Conservation (phyloP, 495 filamentous ascomycete species). For the Penicillium manginii region DNA sequence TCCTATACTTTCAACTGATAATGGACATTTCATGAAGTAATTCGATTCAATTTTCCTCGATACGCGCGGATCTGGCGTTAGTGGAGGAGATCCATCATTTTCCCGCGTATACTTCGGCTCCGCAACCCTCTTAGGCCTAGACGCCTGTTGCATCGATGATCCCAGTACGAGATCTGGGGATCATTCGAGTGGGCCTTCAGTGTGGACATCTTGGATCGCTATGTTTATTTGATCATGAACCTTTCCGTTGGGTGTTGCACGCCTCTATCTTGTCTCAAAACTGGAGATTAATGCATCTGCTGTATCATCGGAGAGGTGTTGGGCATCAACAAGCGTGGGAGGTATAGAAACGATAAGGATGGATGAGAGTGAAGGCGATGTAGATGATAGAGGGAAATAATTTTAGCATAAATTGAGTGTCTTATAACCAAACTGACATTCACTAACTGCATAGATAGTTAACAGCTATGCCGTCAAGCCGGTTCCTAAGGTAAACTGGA, state of each 20-base stretch:
- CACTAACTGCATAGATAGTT: neutral
- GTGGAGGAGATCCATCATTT: conserved; percentile 20
- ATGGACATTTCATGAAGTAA: conserved; percentile 6
- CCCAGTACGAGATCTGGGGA: neutral
- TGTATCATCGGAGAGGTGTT: neutral
- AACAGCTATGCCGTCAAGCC: too few species aligned
- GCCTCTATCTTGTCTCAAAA: too few species aligned
- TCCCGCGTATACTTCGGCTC: conserved; percentile 9
- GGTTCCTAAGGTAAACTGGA: too few species aligned
- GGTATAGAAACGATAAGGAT: too few species aligned
- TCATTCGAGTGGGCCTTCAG: neutral
- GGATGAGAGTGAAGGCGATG: too few species aligned
- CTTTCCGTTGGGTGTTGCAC: too few species aligned
- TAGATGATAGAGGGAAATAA: too few species aligned
- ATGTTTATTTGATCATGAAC: neutral
- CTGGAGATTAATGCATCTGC: too few species aligned
- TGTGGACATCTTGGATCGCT: neutral
- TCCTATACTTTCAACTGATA: too few species aligned
- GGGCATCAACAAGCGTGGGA: neutral
- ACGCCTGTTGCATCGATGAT: neutral
- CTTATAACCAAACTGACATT: neutral
- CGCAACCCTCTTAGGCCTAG: conserved; percentile 2
- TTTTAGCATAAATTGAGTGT: too few species aligned
- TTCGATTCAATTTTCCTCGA: conserved; percentile 7
- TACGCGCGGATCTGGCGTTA: conserved; percentile 32